Evolutionary conservation across 345 rosid species (phyloP), one percentile per base, ranked within the genome.

Genomic region (Brassica incana): DNA sequence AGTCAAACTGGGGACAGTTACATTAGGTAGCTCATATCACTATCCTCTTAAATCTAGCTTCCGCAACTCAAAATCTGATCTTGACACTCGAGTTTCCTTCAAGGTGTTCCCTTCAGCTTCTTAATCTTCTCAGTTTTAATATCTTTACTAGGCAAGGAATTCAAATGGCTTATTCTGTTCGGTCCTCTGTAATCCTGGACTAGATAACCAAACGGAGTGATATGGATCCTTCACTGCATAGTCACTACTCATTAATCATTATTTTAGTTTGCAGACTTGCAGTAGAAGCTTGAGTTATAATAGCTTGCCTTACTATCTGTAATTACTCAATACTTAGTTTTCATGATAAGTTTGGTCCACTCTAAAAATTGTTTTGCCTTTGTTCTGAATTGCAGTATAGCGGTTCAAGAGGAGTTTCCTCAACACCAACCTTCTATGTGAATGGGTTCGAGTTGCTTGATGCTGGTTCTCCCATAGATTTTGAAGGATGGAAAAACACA

Each of bases 401-500:
- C 66, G 71, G 90, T 6, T 87, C 94, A 15, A 88, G 89, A 78
- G 93, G 92, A 16, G 91, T 86, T 12, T 92, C n/a, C 5, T 91
- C 86, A n/a, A 92, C 97, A 1, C 98, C 94, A 7, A 60, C 79
- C 32, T 92, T 90, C 90, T 87, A 75, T 33, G 77, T 94, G 62
- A 94, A 94, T 58, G 97, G 98, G 68, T 92, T 94, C 74, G 83
- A 70, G 18, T 30, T 94, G 68, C 88, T 94, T 0, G 91, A 75
- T 72, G 65, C 85, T 52, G 92, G 89, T 65, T 84, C 89, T n/a
- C 38, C 88, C 4, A 14, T 85, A 1, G 88, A 87, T 72, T 88
- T 78, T 38, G 81, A 79, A 5, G 84, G 72, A 32, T 94, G 97
- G 98, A 20, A 87, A 80, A 88, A 80, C 73, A 66, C 86, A 76